Evolutionary conservation across 2,329 filamentous ascomycete species (phyloP), one percentile per base, ranked within the genome.

Genomic region (Colletotrichum sp.): DNA sequence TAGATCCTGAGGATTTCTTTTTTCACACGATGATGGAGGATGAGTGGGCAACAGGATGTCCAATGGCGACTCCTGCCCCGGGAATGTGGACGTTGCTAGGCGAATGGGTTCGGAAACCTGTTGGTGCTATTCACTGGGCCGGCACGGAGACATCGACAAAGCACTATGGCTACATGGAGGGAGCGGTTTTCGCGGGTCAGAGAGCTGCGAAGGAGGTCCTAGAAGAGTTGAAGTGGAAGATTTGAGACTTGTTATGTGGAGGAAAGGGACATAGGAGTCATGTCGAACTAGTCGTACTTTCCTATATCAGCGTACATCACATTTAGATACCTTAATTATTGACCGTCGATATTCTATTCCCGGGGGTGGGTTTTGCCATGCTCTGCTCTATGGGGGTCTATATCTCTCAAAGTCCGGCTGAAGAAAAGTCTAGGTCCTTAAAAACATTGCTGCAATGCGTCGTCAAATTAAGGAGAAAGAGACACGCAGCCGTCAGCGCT

Each of bases 401-500:
- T 52, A 18, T 21, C 10, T 52, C 43, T 21, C 10, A 24, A 0
- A 0, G 2, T 52, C n/a, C 12, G n/a, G n/a, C 12, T 21, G n/a
- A 21, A 52, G 43, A 52, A 52, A 21, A 52, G 43, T 52, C n/a
- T 21, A 24, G 43, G 12, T 24, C n/a, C 39, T 21, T 7, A 0
- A 1, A 13, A n/a, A 52, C 10, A 21, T 7, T 52, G 43, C 10
- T 52, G 6, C n/a, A 21, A 24, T 3, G n/a, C 43, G 43, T 21
- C n/a, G n/a, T 52, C 16, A 36, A 13, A 6, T 66, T 39, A 66
- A 12, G 67, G 72, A 30, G 60, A 65, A 61, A 74, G 36, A 21
- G 63, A 43, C 13, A 68, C 57, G 16, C 74, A 76, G n/a, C 70
- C 71, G 39, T 72, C 67, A 24, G 82, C 77, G 77, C 85, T 89